These are phyloP conservation scores for Haberlea rhodopensis DNA, from an alignment of 257 asterid species.

Conservation along the genomic window DNA sequence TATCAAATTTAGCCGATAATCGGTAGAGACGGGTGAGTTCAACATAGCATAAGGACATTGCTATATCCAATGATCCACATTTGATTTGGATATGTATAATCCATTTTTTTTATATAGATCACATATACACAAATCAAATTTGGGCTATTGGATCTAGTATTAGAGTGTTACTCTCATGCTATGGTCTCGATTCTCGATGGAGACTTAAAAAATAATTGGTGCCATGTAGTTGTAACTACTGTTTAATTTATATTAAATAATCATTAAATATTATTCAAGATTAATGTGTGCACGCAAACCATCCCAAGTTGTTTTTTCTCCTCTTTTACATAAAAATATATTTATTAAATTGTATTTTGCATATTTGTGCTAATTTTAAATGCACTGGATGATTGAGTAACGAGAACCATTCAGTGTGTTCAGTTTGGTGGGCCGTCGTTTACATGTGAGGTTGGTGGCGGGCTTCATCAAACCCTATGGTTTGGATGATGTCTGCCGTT, in stretches of 20 bases:
- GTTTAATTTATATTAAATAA: conserved; percentile 12
- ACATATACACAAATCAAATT: no score
- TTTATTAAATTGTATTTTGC: not conserved
- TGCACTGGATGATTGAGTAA: conserved; percentile 28
- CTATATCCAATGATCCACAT: no score
- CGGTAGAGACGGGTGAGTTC: no score
- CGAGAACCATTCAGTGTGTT: conserved; percentile 41
- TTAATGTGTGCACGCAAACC: conserved; percentile 35
- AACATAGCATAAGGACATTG: no score
- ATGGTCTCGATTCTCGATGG: no score
- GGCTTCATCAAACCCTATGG: conserved; percentile 43
- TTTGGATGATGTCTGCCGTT: conserved; percentile 16
- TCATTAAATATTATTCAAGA: conserved; percentile 20
- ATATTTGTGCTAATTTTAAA: conserved; percentile 5
- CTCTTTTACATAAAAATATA: not conserved
- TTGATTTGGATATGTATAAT: no score
- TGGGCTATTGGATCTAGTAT: no score
- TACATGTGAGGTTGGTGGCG: conserved; percentile 62
- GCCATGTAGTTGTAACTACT: conserved; percentile 34
- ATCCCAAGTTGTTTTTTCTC: not conserved
- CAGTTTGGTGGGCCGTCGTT: conserved; percentile 59
- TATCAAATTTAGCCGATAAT: no score
- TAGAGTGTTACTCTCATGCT: no score
- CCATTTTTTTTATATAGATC: no score
- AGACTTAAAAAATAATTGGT: conserved; percentile 20